phyloP scores from a whole-genome alignment of 805 yeast genomes.

The Scheffersomyces stipitis region DNA sequence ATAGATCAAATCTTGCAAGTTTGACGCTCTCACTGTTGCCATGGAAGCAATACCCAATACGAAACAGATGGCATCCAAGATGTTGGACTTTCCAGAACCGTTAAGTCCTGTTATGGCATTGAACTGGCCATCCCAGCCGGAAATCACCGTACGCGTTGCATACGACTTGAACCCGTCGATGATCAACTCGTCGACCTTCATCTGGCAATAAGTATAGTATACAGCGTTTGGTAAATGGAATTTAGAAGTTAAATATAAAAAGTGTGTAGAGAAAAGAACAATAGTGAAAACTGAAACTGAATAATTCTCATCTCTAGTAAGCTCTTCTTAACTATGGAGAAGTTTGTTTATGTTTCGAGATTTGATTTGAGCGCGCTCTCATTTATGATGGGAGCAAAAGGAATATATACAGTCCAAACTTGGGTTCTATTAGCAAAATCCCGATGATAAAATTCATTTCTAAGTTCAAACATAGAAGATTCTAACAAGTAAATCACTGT shows the following conservation, averaged over 20 bases:
- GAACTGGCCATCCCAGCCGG: slow-evolving; percentile 95
- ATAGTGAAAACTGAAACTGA: background rate
- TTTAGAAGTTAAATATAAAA: background rate
- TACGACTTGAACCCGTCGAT: slow-evolving; percentile 98
- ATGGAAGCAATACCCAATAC: slow-evolving; percentile 95
- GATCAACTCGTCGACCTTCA: slow-evolving; percentile 95
- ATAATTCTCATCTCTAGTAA: too few relatives aligned
- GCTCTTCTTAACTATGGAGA: too few relatives aligned
- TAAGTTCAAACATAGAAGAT: too few relatives aligned
- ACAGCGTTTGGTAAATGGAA: background rate
- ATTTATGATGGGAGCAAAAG: too few relatives aligned
- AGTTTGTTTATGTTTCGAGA: too few relatives aligned
- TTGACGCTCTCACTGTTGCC: slow-evolving; percentile 93
- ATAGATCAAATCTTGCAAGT: slow-evolving; percentile 89
- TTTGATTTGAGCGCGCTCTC: too few relatives aligned
- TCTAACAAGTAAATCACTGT: too few relatives aligned
- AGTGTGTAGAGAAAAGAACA: background rate
- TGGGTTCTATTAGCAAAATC: too few relatives aligned
- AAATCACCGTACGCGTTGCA: slow-evolving; percentile 92
- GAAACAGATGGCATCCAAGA: slow-evolving; percentile 94
- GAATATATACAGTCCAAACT: too few relatives aligned
- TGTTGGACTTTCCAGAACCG: slow-evolving; percentile 97
- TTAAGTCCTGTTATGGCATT: slow-evolving; percentile 97
- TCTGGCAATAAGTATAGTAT: slow-evolving; percentile 21
- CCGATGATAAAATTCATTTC: too few relatives aligned